Evolutionary conservation across 2,329 filamentous ascomycete genomes (phyloP).

Genomic region (Septoria petroselini): DNA sequence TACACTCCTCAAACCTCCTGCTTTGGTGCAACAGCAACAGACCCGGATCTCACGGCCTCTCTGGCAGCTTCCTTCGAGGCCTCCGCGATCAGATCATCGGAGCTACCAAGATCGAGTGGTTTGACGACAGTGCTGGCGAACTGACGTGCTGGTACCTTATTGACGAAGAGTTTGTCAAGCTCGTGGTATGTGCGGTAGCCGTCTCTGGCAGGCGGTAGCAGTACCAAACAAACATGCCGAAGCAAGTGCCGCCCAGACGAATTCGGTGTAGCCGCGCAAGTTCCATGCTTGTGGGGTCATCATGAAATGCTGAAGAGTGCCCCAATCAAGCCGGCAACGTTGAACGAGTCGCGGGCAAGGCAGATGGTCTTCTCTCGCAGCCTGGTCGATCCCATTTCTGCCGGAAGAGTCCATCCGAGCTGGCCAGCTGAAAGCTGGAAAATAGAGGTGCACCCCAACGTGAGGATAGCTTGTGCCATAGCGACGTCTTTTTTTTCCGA

Average conservation of each 20-base stretch:
- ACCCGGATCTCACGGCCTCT: not conserved
- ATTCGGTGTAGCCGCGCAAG: constrained; percentile 28
- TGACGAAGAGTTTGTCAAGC: constrained; percentile 56
- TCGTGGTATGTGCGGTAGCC: constrained; percentile 50
- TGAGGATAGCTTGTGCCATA: constrained; percentile 28
- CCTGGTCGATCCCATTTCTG: constrained; percentile 31
- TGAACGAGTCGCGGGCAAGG: constrained; percentile 30
- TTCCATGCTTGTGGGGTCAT: constrained; percentile 32
- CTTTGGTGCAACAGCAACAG: not conserved
- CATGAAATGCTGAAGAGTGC: constrained; percentile 27
- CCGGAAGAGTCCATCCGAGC: constrained; percentile 30
- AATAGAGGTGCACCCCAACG: constrained; percentile 25
- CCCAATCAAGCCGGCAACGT: constrained; percentile 27
- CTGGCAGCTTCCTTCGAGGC: constrained; percentile 5
- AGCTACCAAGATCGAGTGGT: constrained; percentile 3
- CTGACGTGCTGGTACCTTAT: constrained; percentile 43
- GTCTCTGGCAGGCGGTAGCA: constrained; percentile 46
- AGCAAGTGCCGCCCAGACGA: constrained; percentile 43
- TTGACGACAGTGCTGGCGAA: constrained; percentile 29
- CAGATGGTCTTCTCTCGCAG: constrained; percentile 33
- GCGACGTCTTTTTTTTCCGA: constrained; percentile 16
- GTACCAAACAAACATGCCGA: constrained; percentile 41
- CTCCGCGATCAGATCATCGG: constrained; percentile 8
- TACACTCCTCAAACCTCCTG: constrained; percentile 1
- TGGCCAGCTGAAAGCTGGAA: constrained; percentile 31